Evolutionary conservation across 306 rosid species (phyloP).

Genomic region (Acacia melanoxylon): DNA sequence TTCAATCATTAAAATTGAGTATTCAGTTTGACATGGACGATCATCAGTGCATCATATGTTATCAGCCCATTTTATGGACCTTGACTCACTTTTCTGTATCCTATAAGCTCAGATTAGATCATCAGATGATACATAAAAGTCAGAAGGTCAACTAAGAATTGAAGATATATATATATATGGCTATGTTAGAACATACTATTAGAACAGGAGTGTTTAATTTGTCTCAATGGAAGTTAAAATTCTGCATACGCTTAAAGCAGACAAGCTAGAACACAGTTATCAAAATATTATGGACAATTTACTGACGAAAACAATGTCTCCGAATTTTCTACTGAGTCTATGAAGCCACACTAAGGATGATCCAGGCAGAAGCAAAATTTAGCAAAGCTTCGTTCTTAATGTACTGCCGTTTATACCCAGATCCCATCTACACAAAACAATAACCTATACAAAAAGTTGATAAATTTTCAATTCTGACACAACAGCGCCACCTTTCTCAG

Average conservation of each 20-base stretch:
- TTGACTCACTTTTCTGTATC: background rate
- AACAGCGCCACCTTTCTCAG: background rate
- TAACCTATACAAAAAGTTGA: background rate
- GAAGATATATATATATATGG: too few relatives aligned
- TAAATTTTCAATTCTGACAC: background rate
- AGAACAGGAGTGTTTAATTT: background rate
- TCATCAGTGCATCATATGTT: background rate
- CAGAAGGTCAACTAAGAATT: background rate
- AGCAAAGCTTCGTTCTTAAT: background rate
- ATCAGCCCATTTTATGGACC: background rate
- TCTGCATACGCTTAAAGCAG: background rate
- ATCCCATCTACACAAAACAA: conserved; percentile 20
- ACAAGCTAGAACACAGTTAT: background rate
- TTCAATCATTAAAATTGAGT: background rate
- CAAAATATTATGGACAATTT: background rate
- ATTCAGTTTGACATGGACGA: background rate
- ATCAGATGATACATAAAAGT: background rate
- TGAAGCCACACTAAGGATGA: background rate
- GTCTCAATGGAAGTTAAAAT: background rate
- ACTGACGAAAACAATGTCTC: background rate
- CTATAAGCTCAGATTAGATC: background rate
- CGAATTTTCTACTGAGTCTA: background rate
- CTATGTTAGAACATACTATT: background rate
- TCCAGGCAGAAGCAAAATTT: background rate
- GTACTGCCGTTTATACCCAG: conserved; percentile 1